phyloP scores from a whole-genome alignment of 2,329 filamentous ascomycete genomes.

The Penicillium sp. region DNA sequence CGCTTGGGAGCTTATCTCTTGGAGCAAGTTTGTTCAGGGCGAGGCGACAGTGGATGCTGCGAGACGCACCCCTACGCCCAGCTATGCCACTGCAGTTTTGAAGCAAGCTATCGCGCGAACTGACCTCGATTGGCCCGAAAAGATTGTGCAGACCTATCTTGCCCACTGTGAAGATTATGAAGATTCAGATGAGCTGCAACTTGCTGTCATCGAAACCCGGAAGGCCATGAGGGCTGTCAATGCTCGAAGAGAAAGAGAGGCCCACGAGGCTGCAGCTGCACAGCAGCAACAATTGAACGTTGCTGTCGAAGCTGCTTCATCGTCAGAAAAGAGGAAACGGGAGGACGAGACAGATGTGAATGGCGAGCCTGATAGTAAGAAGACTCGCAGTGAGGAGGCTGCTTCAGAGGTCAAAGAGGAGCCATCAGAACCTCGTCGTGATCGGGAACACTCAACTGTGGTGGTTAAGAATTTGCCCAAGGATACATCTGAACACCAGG shows the following conservation, averaged over 20 bases:
- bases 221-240: constrained; percentile 65
- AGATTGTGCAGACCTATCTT: constrained; percentile 48
- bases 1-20: constrained; percentile 82
- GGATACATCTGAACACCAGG: constrained; percentile 67
- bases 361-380: constrained; percentile 66
- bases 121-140: constrained; percentile 53
- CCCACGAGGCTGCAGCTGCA: constrained; percentile 54
- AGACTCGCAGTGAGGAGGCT: constrained; percentile 55
- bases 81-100: constrained; percentile 73
- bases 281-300: constrained; percentile 28
- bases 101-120: constrained; percentile 64
- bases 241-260: constrained; percentile 66
- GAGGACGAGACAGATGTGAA: constrained; percentile 56
- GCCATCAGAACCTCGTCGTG: constrained; percentile 62
- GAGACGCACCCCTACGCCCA: constrained; percentile 64
- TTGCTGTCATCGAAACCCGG: constrained; percentile 71
- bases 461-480: constrained; percentile 75
- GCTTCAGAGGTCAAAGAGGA: constrained; percentile 33
- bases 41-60: constrained; percentile 54
- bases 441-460: constrained; percentile 86
- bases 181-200: constrained; percentile 70
- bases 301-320: constrained; percentile 16
- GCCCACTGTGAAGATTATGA: constrained; percentile 83
- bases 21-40: constrained; percentile 57
- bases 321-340: constrained; percentile 67